Conservation (phyloP, 2,329 filamentous ascomycete genomes). For the Dryadomyces quercivorus region DNA sequence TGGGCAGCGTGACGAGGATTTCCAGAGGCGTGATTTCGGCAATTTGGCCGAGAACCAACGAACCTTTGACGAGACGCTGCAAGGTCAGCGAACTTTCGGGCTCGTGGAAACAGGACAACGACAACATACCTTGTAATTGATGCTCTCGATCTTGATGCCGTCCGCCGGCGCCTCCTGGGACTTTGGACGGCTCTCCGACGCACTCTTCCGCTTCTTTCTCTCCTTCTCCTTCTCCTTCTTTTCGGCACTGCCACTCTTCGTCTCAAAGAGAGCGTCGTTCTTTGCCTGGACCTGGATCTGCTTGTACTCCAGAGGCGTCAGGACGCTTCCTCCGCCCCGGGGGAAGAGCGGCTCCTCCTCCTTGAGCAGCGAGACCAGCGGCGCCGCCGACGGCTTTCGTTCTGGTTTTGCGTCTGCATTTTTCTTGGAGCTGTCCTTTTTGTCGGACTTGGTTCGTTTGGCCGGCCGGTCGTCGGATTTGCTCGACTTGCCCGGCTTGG, state of each 20-base stretch:
- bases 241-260: slow-evolving; percentile 46
- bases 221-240: slow-evolving; percentile 31
- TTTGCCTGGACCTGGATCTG: slow-evolving; percentile 92
- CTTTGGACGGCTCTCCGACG: slow-evolving; percentile 1
- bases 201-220: slow-evolving; percentile 43
- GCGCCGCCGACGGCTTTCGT: slow-evolving; percentile 11
- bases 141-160: slow-evolving; percentile 63
- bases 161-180: slow-evolving; percentile 42
- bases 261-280: slow-evolving; percentile 78
- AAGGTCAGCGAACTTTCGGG: background rate
- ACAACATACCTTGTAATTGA: slow-evolving; percentile 53
- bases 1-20: slow-evolving; percentile 72
- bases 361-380: slow-evolving; percentile 35
- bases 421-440: slow-evolving; percentile 1
- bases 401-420: background rate
- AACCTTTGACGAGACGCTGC: slow-evolving; percentile 73
- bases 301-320: slow-evolving; percentile 91
- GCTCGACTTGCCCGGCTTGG: slow-evolving; percentile 2
- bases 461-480: slow-evolving; percentile 6
- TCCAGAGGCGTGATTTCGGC: slow-evolving; percentile 69
- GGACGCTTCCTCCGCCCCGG: slow-evolving; percentile 76
- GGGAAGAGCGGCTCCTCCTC: slow-evolving; percentile 88
- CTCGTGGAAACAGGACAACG: too few relatives aligned
- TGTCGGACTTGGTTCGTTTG: slow-evolving; percentile 9
- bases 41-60: slow-evolving; percentile 78